Percentiles rank a stretch among this genome's conserved stretches.
These are phyloP conservation scores for Epichloe bromicola DNA, from an alignment of 2,329 filamentous ascomycete genomes.

Conservation along the genomic window DNA sequence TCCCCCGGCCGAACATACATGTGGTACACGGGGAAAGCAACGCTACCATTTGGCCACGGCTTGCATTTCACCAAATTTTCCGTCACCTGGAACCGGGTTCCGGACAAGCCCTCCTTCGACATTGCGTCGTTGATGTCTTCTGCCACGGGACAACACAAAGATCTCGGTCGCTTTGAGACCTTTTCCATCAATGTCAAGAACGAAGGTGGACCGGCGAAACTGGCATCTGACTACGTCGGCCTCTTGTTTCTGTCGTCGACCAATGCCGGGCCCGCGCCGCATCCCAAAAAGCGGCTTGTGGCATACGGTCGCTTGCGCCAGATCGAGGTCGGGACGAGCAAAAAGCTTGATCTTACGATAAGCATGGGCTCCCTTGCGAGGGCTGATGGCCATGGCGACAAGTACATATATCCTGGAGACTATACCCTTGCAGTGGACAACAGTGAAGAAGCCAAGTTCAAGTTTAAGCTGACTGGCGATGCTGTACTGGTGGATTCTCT, in stretches of 20 bases:
- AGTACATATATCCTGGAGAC: slow-evolving; percentile 8
- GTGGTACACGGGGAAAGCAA: slow-evolving; percentile 39
- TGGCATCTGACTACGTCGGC: slow-evolving; percentile 9
- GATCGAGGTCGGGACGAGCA: slow-evolving; percentile 5
- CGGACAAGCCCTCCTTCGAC: not conserved
- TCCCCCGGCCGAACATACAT: slow-evolving; percentile 44
- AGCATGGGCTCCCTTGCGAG: slow-evolving; percentile 6
- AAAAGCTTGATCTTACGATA: slow-evolving; percentile 5
- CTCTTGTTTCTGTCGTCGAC: slow-evolving; percentile 7
- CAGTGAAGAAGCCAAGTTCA: not conserved
- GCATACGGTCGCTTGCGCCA: slow-evolving; percentile 7
- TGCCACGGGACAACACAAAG: not conserved
- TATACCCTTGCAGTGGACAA: slow-evolving; percentile 7
- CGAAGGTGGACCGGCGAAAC: not conserved
- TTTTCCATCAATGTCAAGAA: not conserved
- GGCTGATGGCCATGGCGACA: slow-evolving; percentile 7
- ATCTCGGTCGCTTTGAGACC: not conserved
- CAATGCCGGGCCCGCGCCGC: slow-evolving; percentile 8
- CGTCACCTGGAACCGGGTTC: slow-evolving; percentile 3
- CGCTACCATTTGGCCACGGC: slow-evolving; percentile 41
- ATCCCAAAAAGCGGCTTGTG: slow-evolving; percentile 8
- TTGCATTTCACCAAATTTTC: slow-evolving; percentile 45
- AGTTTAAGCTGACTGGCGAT: slow-evolving; percentile 4
- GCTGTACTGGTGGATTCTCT: not conserved
- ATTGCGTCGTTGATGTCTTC: not conserved